Base-by-base conservation (phyloP, 2,329 filamentous ascomycete species). In the Alternaria incomplexa region DNA sequence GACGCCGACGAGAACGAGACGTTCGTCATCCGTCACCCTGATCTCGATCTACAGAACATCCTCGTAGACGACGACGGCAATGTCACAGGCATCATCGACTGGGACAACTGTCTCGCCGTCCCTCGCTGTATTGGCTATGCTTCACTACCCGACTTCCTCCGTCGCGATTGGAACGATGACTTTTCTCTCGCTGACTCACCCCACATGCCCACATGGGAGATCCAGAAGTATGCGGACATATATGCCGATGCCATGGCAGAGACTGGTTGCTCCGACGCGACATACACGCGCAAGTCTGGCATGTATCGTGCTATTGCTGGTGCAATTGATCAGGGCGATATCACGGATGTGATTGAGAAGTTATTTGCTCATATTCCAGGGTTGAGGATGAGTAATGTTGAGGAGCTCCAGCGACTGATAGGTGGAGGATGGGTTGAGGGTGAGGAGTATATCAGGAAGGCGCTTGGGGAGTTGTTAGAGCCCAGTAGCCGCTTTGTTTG, bases 261-360 rank as follows among this genome's bases (percentile, higher is more conserved):
- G 17, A 17, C 40, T 44, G 17, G 40, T 1, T 44, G 40, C 40
- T 2, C 5, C 17, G 40, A 44, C 40, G 40, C 40, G n/a, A 44
- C 4, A 20, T 44, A 44, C 17, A 44, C 40, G 1, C 40, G n/a
- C 12, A 44, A 44, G 17, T 44, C 17, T 44, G 40, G n/a, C 0
- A 44, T 20, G 40, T 44, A 44, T 44, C 32, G 32, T 2, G 32
- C 32, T n/a, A 36, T 36, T 36, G 32, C 32, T 36, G 32, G 32
- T 36, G 32, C 32, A 36, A 36, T 36, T 3, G 1, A 0, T 0
- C 32, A 40, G 1, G 36, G 36, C n/a, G 1, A 0, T 17, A 0
- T 40, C 2, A 40, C 36, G 36, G 36, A 17, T 40, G 36, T 17
- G 5, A 40, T 40, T 40, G 36, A 40, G 36, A 40, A 40, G 36